Percentiles rank a stretch among this genome's conserved stretches.
Evolutionary conservation across 2,329 filamentous ascomycete genomes (phyloP).

Genomic region (Phaeomoniella chlamydospora): DNA sequence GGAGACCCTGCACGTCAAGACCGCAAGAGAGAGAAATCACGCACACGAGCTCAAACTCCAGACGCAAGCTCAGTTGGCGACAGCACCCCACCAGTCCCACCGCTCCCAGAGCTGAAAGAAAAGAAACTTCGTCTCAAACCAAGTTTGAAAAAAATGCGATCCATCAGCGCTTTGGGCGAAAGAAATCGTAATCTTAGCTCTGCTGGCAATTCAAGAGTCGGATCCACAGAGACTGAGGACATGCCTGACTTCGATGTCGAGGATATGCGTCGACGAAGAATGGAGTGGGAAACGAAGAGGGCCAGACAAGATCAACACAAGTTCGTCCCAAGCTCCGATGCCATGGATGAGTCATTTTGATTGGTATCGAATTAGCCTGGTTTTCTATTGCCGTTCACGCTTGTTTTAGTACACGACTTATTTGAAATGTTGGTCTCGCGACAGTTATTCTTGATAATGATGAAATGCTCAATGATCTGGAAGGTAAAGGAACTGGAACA

Average conservation of each 20-base stretch:
- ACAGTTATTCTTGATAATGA: too few species aligned
- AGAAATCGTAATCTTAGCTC: slow-evolving; percentile 15
- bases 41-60: slow-evolving; percentile 13
- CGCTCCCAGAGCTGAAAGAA: slow-evolving; percentile 8
- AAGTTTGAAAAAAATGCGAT: slow-evolving; percentile 21
- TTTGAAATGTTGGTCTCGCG: too few species aligned
- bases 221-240: slow-evolving; percentile 2
- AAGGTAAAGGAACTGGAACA: too few species aligned
- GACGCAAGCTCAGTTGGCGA: not conserved
- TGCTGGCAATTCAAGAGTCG: slow-evolving; percentile 4
- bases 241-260: slow-evolving; percentile 31
- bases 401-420: too few species aligned
- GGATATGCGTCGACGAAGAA: slow-evolving; percentile 30
- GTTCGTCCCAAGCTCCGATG: not conserved
- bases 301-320: slow-evolving; percentile 11
- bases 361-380: too few species aligned
- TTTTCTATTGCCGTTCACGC: too few species aligned
- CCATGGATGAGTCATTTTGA: too few species aligned
- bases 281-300: slow-evolving; percentile 31
- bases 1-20: slow-evolving; percentile 19
- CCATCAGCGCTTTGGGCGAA: slow-evolving; percentile 14
- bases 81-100: slow-evolving; percentile 4
- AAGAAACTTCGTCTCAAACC: slow-evolving; percentile 11
- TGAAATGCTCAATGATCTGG: too few species aligned
- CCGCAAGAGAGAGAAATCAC: not conserved